phyloP scores from a whole-genome alignment of 768 basidiomycete species.

The Auricularia heimuer region DNA sequence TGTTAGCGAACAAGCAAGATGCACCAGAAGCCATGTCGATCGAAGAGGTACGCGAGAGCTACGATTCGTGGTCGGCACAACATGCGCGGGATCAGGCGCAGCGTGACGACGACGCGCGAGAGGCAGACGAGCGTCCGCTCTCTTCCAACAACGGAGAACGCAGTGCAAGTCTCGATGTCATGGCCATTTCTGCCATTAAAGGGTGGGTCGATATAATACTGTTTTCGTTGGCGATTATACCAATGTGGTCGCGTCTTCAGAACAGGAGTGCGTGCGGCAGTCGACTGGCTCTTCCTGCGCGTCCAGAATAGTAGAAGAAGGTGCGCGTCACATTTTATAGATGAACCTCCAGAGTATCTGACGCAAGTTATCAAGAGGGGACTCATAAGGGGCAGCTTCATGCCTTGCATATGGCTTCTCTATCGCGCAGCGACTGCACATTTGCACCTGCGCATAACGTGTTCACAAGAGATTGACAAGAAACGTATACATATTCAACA shows the following conservation, averaged over 20 bases:
- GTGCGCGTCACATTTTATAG: conserved; percentile 16
- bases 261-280: conserved; percentile 79
- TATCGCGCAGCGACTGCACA: too few species aligned
- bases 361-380: too few species aligned
- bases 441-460: too few species aligned
- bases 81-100: conserved; percentile 33
- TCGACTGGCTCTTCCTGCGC: conserved; percentile 90
- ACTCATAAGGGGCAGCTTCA: too few species aligned
- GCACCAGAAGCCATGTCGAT: conserved; percentile 69
- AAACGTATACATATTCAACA: too few species aligned
- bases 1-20: conserved; percentile 97
- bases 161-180: conserved; percentile 72
- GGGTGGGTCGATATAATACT: conserved; percentile 48
- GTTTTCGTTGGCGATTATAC: background rate
- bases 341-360: background rate
- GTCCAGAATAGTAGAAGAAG: conserved; percentile 78
- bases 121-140: conserved; percentile 34
- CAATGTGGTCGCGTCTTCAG: conserved; percentile 28
- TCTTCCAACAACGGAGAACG: conserved; percentile 32
- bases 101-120: conserved; percentile 42
- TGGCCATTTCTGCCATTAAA: conserved; percentile 85
- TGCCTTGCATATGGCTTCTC: too few species aligned
- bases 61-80: conserved; percentile 77
- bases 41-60: conserved; percentile 82
- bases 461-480: too few species aligned